These are phyloP conservation scores for Picea abies DNA, from an alignment of 83 land plant genomes.

Conservation along the genomic window DNA sequence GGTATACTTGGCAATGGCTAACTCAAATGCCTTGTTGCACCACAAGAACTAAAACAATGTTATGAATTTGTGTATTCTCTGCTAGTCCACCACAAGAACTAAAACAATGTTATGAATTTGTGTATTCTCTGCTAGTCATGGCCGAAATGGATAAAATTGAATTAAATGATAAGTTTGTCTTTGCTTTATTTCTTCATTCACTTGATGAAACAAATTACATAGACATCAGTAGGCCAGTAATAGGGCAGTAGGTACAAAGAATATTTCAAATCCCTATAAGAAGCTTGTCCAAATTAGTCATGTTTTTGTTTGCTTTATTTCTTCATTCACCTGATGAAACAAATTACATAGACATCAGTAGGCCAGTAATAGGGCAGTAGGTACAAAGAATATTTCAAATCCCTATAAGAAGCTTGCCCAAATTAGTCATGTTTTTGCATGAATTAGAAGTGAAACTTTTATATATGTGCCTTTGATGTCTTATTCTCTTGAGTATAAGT, in stretches of 20 bases:
- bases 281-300: constrained; percentile 24
- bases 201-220: not conserved
- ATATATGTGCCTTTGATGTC: no score
- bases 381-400: no score
- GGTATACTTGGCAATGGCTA: constrained; percentile 30
- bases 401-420: constrained; percentile 23
- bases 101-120: constrained; percentile 26
- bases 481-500: no score
- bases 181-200: constrained; percentile 21
- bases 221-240: not conserved
- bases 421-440: constrained; percentile 28
- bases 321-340: constrained; percentile 1
- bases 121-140: constrained; percentile 29
- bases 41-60: constrained; percentile 28
- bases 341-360: not conserved
- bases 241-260: no score
- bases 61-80: constrained; percentile 29
- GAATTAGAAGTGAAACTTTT: no score
- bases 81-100: constrained; percentile 26
- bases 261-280: constrained; percentile 26
- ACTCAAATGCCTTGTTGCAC: constrained; percentile 38
- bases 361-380: constrained; percentile 19
- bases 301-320: no score
- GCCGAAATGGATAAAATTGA: constrained; percentile 31
- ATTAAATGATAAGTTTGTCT: constrained; percentile 21